These are phyloP conservation scores for Verticillium tricorpus DNA, from an alignment of 2,329 filamentous ascomycete species.

Conservation along the genomic window DNA sequence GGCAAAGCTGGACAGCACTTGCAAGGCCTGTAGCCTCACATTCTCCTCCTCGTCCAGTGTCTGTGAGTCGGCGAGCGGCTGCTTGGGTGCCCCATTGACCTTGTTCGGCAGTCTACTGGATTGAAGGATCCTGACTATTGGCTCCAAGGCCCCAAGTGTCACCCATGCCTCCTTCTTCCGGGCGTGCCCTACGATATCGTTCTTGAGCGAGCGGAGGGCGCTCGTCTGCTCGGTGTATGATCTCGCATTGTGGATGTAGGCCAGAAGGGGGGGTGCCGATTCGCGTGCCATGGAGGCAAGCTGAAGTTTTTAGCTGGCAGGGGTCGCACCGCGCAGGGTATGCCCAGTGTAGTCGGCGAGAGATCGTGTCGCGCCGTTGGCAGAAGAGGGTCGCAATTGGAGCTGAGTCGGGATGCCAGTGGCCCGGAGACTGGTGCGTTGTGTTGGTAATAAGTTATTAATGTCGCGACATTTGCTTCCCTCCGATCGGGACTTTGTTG, in stretches of 20 bases:
- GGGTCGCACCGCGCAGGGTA: neutral
- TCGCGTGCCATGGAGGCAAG: conserved; percentile 46
- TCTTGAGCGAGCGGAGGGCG: conserved; percentile 73
- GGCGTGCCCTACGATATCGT: conserved; percentile 82
- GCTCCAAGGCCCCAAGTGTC: conserved; percentile 61
- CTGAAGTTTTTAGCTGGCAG: neutral
- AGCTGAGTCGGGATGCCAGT: neutral
- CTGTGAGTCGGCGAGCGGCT: conserved; percentile 23
- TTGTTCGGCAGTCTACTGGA: conserved; percentile 25
- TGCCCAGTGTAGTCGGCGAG: neutral
- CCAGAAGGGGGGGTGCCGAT: conserved; percentile 47
- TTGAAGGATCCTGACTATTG: conserved; percentile 44
- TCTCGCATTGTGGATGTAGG: conserved; percentile 52
- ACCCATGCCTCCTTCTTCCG: conserved; percentile 82
- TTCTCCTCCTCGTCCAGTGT: conserved; percentile 58
- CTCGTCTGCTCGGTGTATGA: conserved; percentile 47
- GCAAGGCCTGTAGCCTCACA: conserved; percentile 70
- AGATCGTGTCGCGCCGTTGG: neutral
- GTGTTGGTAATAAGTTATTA: neutral
- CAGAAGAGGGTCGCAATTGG: neutral
- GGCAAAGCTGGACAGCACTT: conserved; percentile 80
- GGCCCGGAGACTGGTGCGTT: neutral
- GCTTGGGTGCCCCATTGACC: conserved; percentile 27
- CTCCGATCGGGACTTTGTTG: no score
- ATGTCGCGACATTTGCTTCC: neutral